Base-by-base conservation (phyloP, 805 yeast genomes). In the Candida piceae region DNA sequence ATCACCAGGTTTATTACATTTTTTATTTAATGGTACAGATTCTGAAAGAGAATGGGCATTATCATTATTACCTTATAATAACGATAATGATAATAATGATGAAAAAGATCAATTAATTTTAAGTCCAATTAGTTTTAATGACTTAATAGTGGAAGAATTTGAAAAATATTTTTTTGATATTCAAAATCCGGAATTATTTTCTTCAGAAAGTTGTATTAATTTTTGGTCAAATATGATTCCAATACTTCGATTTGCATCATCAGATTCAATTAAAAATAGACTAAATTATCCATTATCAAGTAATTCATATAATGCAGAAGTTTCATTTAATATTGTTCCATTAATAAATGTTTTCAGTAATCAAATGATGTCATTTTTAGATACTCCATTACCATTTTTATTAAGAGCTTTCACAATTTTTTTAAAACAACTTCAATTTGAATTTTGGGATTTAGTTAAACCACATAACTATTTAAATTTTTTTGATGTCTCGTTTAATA, bases 401-500 rank as follows among this genome's bases (percentile, higher is more conserved):
- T 58, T 86, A n/a, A 62, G 74, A 38, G 72, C 74, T 3, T 65
- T 83, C 23, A 51, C 64, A 11, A 41, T 65, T 7, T 55, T 80
- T 1, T 55, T 84, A 17, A 41, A 46, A 3, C 63, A 63, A 28
- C 61, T 76, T 9, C 69, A 66, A 7, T 15, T 49, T 0, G 60
- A 62, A 3, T 74, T 80, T 40, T 85, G 93, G 90, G 48, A 54
- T 0, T 46, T 60, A 18, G 66, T 78, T 4, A 61, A 70, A 1
- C 85, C 84, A 0, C 61, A 52, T 38, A 71, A 64, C 41, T 72
- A 74, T 2, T 74, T 71, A 41, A 78, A 76, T 41, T 63, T 80
- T 30, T 55, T 83, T 35, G 88, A 81, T 44, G 68, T 77, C 13
- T 64, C 82, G 1, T 67, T 81, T 32, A 71, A 72, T 15, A 78